These are phyloP conservation scores for Mallotus japonicus DNA, from an alignment of 441 rosid species.

Conservation along the genomic window DNA sequence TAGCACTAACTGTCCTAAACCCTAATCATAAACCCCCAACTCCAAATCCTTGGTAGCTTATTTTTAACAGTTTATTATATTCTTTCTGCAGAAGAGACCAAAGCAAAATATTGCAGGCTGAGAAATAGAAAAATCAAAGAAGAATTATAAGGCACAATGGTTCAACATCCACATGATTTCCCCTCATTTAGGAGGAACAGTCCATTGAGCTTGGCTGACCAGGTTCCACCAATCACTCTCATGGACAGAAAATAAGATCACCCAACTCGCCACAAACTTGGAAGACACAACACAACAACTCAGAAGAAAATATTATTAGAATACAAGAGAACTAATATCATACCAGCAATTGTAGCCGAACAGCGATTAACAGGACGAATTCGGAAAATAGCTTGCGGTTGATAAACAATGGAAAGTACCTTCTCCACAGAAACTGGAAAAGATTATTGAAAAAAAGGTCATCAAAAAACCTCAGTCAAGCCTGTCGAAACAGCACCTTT, in stretches of 20 bases:
- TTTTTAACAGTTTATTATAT: neutral
- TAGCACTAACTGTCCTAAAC: neutral
- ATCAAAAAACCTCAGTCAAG: neutral
- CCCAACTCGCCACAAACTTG: neutral
- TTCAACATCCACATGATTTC: neutral
- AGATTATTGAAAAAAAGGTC: neutral
- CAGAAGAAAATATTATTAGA: neutral
- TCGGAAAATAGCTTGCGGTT: conserved; percentile 91
- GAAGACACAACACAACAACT: neutral
- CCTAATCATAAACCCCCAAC: neutral
- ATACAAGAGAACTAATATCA: conserved; percentile 11
- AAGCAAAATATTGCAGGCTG: no score
- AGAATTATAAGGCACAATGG: neutral
- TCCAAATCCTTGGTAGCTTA: neutral
- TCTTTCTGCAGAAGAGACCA: neutral
- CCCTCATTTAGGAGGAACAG: neutral
- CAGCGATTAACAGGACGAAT: conserved; percentile 89
- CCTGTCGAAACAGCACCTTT: conserved; percentile 2
- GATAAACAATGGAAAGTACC: conserved; percentile 85
- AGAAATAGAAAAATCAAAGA: neutral
- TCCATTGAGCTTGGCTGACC: no score
- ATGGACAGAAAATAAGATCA: no score
- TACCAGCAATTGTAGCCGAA: conserved; percentile 92
- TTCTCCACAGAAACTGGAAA: conserved; percentile 93
- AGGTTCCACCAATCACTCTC: neutral